Evolutionary conservation across 805 yeast species (phyloP), one percentile per base, ranked within the genome.

Genomic region (Sugiyamaella chiloensis): DNA sequence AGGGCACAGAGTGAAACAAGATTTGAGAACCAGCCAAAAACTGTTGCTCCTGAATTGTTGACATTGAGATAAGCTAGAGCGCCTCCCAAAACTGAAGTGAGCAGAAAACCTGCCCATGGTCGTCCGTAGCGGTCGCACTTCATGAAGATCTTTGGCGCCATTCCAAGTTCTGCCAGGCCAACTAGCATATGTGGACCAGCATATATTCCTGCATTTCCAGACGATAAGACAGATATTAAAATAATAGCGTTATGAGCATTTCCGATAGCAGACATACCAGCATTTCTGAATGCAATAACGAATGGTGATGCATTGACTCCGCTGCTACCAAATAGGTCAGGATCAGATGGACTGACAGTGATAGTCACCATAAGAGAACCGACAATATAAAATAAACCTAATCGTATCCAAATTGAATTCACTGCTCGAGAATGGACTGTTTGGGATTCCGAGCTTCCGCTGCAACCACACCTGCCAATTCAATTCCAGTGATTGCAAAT

Each of bases 401-500:
- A 17, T 11, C n/a, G n/a, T n/a, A n/a, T n/a, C n/a, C n/a, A n/a
- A n/a, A n/a, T n/a, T n/a, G n/a, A n/a, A n/a, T n/a, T n/a, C n/a
- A n/a, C n/a, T n/a, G n/a, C n/a, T n/a, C n/a, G n/a, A n/a, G n/a
- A n/a, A n/a, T n/a, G n/a, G 2, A 80, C 79, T 45, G 75, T 75
- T 46, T 90, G 74, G 95, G 93, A 54, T 79, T 70, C 21, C 74
- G 66, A 2, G 86, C 79, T 62, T 87, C 95, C 40, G 93, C 87
- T 1, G 95, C 93, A 30, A 85, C 80, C 83, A 85, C 81, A 1
- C 90, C 75, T 24, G 87, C 76, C 57, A 85, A 84, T 64, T 87
- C 96, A 1, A 95, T 93, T 0, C 95, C 96, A 2, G 86, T 86
- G 54, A 85, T 79, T 11, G 90, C 83, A 62, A 83, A 87, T 20